Evolutionary conservation across 2,329 filamentous ascomycete genomes (phyloP).

Genomic region (Calonectria naviculata): DNA sequence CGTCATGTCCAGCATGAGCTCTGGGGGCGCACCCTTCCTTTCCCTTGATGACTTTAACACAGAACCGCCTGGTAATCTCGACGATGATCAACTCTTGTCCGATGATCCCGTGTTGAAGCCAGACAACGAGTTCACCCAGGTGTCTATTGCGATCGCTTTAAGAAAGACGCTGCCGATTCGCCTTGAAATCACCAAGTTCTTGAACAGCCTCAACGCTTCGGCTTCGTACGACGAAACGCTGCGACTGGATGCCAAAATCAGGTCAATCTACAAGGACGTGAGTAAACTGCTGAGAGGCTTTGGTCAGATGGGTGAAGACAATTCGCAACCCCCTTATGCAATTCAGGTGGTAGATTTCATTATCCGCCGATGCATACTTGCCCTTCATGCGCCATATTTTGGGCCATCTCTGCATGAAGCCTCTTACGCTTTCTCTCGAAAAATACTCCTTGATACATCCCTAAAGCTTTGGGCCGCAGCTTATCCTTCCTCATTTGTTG

Average conservation of each 20-base stretch:
- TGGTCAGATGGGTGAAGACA: conserved; percentile 13
- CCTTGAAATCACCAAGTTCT: conserved; percentile 53
- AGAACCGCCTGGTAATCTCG: conserved; percentile 58
- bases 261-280: conserved; percentile 54
- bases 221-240: conserved; percentile 58
- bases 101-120: conserved; percentile 46
- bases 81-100: conserved; percentile 58
- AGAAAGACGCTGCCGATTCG: conserved; percentile 55
- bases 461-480: conserved; percentile 58
- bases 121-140: conserved; percentile 50
- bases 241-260: conserved; percentile 54
- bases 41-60: conserved; percentile 60
- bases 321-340: conserved; percentile 50
- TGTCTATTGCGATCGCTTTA: conserved; percentile 53
- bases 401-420: conserved; percentile 52
- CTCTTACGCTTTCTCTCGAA: conserved; percentile 62
- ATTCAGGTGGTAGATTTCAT: conserved; percentile 60
- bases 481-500: conserved; percentile 39
- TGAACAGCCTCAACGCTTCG: conserved; percentile 53
- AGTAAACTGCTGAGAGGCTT: conserved; percentile 43
- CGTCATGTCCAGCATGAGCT: conserved; percentile 56
- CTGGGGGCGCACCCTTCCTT: conserved; percentile 59
- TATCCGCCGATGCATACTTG: conserved; percentile 64
- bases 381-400: conserved; percentile 67
- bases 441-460: conserved; percentile 58